These are phyloP conservation scores for Nyctanthes arbortristis DNA, from an alignment of 257 asterid species.

Conservation along the genomic window DNA sequence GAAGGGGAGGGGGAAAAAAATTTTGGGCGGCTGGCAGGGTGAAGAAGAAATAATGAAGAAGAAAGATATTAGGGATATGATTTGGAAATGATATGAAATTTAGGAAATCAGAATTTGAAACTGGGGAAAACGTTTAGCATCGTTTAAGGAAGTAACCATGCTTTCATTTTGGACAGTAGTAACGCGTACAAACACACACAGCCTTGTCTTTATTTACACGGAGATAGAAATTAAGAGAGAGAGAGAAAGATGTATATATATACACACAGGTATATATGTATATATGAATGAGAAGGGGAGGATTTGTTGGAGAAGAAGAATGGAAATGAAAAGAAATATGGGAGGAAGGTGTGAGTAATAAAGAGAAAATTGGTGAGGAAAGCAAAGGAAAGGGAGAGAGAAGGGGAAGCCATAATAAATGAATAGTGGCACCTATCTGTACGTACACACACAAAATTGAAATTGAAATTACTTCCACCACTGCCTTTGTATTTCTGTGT, in stretches of 20 bases:
- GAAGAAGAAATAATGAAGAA: too few species aligned
- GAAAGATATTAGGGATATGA: conserved; percentile 15
- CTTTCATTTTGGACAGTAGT: conserved; percentile 40
- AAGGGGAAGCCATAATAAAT: conserved; percentile 36
- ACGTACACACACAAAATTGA: too few species aligned
- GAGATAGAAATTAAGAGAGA: not conserved
- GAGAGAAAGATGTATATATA: too few species aligned
- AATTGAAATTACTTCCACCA: not conserved
- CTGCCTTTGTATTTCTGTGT: conserved; percentile 8
- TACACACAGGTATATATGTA: too few species aligned
- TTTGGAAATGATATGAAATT: conserved; percentile 1
- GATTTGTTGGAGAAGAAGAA: conserved; percentile 10
- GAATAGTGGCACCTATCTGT: conserved; percentile 23
- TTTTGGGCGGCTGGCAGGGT: not conserved
- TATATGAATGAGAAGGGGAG: conserved; percentile 14
- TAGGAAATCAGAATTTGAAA: not conserved
- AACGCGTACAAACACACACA: conserved; percentile 36
- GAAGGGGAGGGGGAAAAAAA: not conserved
- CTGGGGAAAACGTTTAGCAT: conserved; percentile 24
- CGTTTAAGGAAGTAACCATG: conserved; percentile 50
- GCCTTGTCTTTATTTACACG: not conserved
- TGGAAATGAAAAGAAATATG: conserved; percentile 45
- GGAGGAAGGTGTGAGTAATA: conserved; percentile 42
- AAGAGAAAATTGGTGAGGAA: conserved; percentile 39
- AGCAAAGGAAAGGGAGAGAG: not conserved